A percentile compares a stretch with the other conserved stretches of the same genome.
Evolutionary conservation across 768 basidiomycete genomes (phyloP).

Genomic region (Mycena olivaceomarginata): DNA sequence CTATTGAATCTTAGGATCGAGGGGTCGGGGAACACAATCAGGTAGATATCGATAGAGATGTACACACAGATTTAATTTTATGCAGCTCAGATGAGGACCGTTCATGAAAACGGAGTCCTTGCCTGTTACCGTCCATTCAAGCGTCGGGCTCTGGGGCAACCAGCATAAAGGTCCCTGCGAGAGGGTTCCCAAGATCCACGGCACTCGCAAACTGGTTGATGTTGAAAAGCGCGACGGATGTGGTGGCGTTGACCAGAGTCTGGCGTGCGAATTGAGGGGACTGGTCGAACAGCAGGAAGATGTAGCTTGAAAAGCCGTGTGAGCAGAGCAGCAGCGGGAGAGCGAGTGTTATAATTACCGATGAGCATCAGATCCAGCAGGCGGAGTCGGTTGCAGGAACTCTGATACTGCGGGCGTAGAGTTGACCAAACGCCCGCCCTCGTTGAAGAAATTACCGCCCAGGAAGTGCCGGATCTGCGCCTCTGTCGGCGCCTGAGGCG

Average conservation of each 20-base stretch:
- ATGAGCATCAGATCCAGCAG: constrained; percentile 64
- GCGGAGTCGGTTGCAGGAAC: constrained; percentile 64
- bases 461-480: constrained; percentile 71
- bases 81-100: too few species aligned
- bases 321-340: neutral
- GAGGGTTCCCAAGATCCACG: constrained; percentile 64
- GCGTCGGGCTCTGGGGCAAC: constrained; percentile 54
- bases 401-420: constrained; percentile 63
- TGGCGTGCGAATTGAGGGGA: constrained; percentile 62
- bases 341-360: constrained; percentile 49
- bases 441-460: constrained; percentile 61
- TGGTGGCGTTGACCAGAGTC: constrained; percentile 60
- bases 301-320: constrained; percentile 57
- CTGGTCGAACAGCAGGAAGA: constrained; percentile 69
- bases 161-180: constrained; percentile 70
- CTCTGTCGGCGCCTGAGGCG: constrained; percentile 62
- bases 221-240: constrained; percentile 61
- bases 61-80: too few species aligned
- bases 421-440: constrained; percentile 54
- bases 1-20: too few species aligned
- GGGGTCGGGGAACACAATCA: too few species aligned
- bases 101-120: too few species aligned
- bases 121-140: neutral
- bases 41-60: too few species aligned
- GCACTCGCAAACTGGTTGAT: constrained; percentile 63